Base-by-base conservation (phyloP, 257 asterid genomes). In the Solanum bulbocastanum region DNA sequence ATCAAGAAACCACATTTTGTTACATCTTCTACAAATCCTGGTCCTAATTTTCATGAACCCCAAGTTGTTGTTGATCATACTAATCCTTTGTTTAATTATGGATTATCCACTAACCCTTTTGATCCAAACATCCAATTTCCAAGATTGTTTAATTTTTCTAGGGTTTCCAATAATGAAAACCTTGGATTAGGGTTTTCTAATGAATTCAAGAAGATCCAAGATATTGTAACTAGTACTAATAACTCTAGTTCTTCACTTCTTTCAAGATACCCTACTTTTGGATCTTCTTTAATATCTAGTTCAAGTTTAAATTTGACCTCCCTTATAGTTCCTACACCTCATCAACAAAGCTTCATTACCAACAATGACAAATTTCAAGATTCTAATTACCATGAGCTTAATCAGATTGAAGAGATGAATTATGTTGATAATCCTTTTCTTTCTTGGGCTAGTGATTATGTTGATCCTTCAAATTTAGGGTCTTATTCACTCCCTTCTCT, bases 371-470 rank as follows among this genome's bases (percentile, higher is more conserved):
- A 60, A 2, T 90, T 89, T 44, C 86, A 83, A 32, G 90, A 87
- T 10, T 42, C 39, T 78, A 74, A 79, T 68, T 68, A 0, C 40
- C 46, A 69, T 65, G 89, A 88, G 75, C 88, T 76, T 40, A 74
- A 36, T 36, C 89, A 90, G 83, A 83, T 36, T 73, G 49, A 73
- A 15, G 83, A 88, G 30, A 88, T 84, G 72, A 81, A 86, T 76
- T 32, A 83, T 14, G 72, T 89, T 32, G 87, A 69, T 66, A 66
- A 66, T 42, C 88, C 90, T 35, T 90, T 92, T 30, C 86, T 92
- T 73, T n/a, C 86, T 11, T 92, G 93, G 94, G 90, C 83, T 79
- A 87, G 90, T 39, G 85, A 88, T 71, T 90, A 91, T 93, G 83
- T 89, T 87, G 92, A 90, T 89, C 91, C 92, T 85, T 87, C 91